Percentiles rank a stretch among this genome's conserved stretches.
Evolutionary conservation across 192 early-diverging fungal species (phyloP).

Genomic region (Allomyces javanicus): DNA sequence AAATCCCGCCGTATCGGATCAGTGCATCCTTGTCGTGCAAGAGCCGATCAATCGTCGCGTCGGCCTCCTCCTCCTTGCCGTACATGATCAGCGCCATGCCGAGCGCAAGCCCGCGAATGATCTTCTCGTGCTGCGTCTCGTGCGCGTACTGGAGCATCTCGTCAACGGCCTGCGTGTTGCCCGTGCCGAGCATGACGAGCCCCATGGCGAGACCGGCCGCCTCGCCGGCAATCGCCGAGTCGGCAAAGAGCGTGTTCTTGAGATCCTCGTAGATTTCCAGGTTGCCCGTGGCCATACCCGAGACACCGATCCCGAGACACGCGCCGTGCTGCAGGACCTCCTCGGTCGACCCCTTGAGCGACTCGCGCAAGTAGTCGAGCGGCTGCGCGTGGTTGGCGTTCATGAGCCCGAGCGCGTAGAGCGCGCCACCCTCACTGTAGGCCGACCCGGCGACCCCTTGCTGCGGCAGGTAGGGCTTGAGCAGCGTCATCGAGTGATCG

Average conservation of each 20-base stretch:
- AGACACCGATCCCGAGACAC: slow-evolving; percentile 80
- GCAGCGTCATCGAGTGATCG: slow-evolving; percentile 52
- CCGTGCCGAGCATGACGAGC: slow-evolving; percentile 90
- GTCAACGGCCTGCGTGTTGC: slow-evolving; percentile 51
- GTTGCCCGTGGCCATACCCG: slow-evolving; percentile 86
- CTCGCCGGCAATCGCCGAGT: slow-evolving; percentile 93
- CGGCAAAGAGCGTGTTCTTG: slow-evolving; percentile 70
- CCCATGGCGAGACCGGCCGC: slow-evolving; percentile 94
- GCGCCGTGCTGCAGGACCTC: slow-evolving; percentile 96
- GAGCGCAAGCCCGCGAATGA: slow-evolving; percentile 85
- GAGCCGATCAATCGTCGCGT: slow-evolving; percentile 68
- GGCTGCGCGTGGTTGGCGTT: slow-evolving; percentile 80
- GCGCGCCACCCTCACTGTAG: slow-evolving; percentile 90
- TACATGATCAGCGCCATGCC: slow-evolving; percentile 95
- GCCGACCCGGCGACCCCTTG: slow-evolving; percentile 68
- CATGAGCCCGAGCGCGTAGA: slow-evolving; percentile 94
- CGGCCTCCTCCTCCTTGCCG: slow-evolving; percentile 86
- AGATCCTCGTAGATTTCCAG: slow-evolving; percentile 67
- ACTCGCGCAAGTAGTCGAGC: slow-evolving; percentile 57
- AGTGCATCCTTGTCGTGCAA: slow-evolving; percentile 83
- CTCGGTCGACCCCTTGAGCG: slow-evolving; percentile 51
- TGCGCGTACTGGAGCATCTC: slow-evolving; percentile 96
- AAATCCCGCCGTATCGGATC: slow-evolving; percentile 90
- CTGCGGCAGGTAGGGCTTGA: slow-evolving; percentile 86
- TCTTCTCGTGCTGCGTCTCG: slow-evolving; percentile 99